Conservation (phyloP, 78 protist genomes). For the Dictyostelium firmibasis region DNA sequence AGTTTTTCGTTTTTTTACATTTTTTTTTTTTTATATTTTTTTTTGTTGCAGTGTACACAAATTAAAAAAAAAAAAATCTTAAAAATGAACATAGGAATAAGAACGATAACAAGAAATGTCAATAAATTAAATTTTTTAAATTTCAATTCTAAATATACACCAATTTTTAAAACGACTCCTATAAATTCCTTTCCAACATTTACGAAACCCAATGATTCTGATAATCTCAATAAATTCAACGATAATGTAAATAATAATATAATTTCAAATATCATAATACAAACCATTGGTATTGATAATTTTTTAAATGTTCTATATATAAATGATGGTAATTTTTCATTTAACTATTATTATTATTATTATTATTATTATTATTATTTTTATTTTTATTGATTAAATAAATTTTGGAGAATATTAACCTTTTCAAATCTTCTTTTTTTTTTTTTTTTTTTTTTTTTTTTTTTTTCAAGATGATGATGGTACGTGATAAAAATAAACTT, state of each 20-base stretch:
- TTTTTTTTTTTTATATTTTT: too few species aligned
- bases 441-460: too few species aligned
- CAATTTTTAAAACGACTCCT: neutral
- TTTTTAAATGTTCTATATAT: neutral
- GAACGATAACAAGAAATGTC: neutral
- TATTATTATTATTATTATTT: too few species aligned
- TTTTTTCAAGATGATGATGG: neutral
- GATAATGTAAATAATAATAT: neutral
- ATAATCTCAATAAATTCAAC: neutral
- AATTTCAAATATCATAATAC: neutral
- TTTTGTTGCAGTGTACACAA: too few species aligned
- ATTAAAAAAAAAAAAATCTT: too few species aligned
- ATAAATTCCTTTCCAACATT: neutral
- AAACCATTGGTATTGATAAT: neutral
- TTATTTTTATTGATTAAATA: too few species aligned
- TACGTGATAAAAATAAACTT: neutral
- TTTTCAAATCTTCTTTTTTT: neutral
- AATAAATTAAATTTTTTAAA: neutral
- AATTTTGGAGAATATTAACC: neutral
- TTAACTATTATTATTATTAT: neutral
- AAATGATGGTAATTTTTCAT: neutral
- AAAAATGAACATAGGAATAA: neutral
- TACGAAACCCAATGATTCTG: neutral
- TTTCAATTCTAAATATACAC: neutral
- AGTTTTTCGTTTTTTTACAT: too few species aligned